A percentile compares a stretch with the other conserved stretches of the same genome.
phyloP scores from a whole-genome alignment of 495 filamentous ascomycete species.

The Penicillium lividum region DNA sequence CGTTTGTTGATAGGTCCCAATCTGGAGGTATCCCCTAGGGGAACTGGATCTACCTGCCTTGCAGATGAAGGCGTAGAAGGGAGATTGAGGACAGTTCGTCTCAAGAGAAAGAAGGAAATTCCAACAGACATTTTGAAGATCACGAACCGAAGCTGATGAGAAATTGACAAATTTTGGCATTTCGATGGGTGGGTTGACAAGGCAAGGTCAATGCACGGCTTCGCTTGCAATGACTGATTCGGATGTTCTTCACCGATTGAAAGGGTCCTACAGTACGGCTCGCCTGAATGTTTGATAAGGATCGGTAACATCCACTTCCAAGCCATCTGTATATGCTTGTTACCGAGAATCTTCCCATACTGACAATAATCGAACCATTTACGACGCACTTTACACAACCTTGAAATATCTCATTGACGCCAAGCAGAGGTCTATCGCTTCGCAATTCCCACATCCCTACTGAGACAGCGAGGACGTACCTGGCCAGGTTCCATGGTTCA shows the following conservation, averaged over 20 bases:
- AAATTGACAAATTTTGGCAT: neutral
- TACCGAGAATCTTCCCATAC: neutral
- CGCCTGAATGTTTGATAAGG: neutral
- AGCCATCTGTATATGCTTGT: neutral
- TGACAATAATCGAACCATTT: neutral
- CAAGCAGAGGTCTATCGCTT: neutral
- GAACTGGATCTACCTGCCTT: neutral
- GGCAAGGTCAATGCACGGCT: neutral
- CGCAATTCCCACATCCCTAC: neutral
- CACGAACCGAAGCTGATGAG: neutral
- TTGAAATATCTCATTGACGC: neutral
- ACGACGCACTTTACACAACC: neutral
- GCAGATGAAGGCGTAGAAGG: neutral
- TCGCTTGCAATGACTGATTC: neutral
- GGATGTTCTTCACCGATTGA: neutral
- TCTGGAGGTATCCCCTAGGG: neutral
- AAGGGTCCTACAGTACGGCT: neutral
- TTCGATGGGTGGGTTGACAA: neutral
- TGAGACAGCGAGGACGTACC: neutral
- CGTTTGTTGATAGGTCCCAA: neutral
- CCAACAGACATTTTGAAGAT: neutral
- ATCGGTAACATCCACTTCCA: neutral
- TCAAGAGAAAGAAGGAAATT: neutral
- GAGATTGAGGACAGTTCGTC: neutral
- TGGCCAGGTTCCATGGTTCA: neutral